Conservation (phyloP, 768 basidiomycete genomes). For the Lentinula edodes region DNA sequence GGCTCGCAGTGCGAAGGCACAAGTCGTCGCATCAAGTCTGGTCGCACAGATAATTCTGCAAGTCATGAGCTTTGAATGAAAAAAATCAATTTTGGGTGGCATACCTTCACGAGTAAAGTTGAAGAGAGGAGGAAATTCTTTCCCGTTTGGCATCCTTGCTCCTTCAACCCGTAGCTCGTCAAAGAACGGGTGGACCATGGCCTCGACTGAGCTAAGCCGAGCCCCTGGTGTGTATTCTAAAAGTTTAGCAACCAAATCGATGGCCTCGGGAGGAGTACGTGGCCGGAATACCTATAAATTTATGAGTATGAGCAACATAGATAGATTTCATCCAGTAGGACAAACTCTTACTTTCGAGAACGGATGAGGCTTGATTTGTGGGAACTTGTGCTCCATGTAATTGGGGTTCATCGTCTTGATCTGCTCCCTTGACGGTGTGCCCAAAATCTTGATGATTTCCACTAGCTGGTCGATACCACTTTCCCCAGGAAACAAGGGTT, state of each 20-base stretch:
- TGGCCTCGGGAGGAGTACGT: conserved; percentile 92
- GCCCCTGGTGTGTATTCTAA: conserved; percentile 98
- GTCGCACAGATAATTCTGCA: conserved; percentile 91
- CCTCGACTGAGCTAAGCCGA: conserved; percentile 83
- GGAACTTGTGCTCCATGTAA: conserved; percentile 99
- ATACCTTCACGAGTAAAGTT: conserved; percentile 93
- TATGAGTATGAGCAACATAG: conserved; percentile 10
- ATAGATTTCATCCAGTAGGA: not conserved
- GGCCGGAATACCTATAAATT: conserved; percentile 89
- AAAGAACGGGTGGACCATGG: conserved; percentile 95
- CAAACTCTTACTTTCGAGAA: conserved; percentile 80
- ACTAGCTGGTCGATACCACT: conserved; percentile 98
- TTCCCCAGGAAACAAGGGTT: conserved; percentile 98
- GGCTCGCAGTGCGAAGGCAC: conserved; percentile 88
- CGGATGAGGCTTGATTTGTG: conserved; percentile 99
- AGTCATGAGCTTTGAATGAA: conserved; percentile 1
- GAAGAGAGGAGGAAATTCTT: conserved; percentile 91
- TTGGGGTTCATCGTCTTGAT: conserved; percentile 99
- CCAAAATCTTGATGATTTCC: conserved; percentile 99
- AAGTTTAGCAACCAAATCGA: conserved; percentile 90
- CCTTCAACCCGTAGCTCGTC: conserved; percentile 91
- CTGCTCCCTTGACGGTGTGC: conserved; percentile 96
- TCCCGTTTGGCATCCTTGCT: conserved; percentile 93
- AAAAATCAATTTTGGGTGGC: not conserved
- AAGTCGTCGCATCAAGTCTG: conserved; percentile 87